These are phyloP conservation scores for Leccinellum albellum DNA, from an alignment of 768 basidiomycete genomes.

Conservation along the genomic window DNA sequence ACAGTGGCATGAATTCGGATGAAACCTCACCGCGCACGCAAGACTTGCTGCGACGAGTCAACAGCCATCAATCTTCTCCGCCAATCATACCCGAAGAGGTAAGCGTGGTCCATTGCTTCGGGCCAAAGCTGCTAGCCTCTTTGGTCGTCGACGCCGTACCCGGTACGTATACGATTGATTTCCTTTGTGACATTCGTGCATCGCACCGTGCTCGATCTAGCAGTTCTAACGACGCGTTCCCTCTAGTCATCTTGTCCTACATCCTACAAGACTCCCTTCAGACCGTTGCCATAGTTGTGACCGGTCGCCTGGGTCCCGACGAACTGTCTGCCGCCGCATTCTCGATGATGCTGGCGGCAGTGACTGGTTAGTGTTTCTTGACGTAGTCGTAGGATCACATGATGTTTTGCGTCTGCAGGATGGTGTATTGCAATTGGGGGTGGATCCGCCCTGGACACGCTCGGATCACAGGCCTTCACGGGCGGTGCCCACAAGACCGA, in stretches of 20 bases:
- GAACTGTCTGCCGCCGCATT: constrained; percentile 72
- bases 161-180: constrained; percentile 39
- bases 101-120: constrained; percentile 19
- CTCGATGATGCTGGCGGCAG: constrained; percentile 73
- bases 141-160: constrained; percentile 57
- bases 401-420: constrained; percentile 44
- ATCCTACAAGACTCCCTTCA: constrained; percentile 73
- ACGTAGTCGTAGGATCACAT: constrained; percentile 47
- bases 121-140: constrained; percentile 39
- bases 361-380: constrained; percentile 60
- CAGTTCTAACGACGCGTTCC: not conserved
- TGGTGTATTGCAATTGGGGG: constrained; percentile 77
- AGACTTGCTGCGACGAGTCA: constrained; percentile 6
- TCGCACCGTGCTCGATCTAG: not conserved
- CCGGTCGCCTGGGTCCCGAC: constrained; percentile 63
- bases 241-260: constrained; percentile 62
- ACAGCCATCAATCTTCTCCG: constrained; percentile 5
- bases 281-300: constrained; percentile 58
- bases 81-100: constrained; percentile 29
- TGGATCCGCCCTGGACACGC: constrained; percentile 73
- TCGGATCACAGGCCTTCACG: constrained; percentile 76
- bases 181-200: not conserved
- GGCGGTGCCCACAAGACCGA: constrained; percentile 57
- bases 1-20: constrained; percentile 12
- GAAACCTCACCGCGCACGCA: constrained; percentile 29